A percentile compares a stretch with the other conserved stretches of the same genome.
Conservation (phyloP, 805 yeast genomes). For the Candida coquimbonensis region DNA sequence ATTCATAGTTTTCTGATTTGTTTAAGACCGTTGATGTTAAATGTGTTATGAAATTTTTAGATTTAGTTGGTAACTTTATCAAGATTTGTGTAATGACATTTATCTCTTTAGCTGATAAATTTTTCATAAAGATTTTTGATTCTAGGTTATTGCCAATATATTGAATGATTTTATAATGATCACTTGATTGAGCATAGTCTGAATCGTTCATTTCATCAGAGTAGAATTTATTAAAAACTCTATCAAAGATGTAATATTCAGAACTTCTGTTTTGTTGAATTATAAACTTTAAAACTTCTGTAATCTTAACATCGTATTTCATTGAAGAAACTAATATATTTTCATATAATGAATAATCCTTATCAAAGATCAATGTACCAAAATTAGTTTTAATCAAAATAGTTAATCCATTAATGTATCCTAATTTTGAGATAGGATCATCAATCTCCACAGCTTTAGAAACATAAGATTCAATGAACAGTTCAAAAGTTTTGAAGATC, state of each 20-base stretch:
- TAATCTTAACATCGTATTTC: constrained; percentile 6
- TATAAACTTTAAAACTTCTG: constrained; percentile 14
- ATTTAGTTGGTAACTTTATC: not conserved
- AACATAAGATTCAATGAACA: constrained; percentile 6
- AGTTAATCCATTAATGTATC: constrained; percentile 12
- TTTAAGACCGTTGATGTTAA: not conserved
- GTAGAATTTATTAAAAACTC: constrained; percentile 1
- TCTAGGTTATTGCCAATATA: constrained; percentile 20
- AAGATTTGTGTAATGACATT: not conserved
- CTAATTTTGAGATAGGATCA: constrained; percentile 3
- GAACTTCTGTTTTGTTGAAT: constrained; percentile 10
- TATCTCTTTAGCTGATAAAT: constrained; percentile 1
- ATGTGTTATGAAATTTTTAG: not conserved
- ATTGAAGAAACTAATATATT: constrained; percentile 4
- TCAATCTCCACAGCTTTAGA: not conserved
- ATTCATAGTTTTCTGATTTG: not conserved
- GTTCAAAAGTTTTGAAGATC: not conserved
- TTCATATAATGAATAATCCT: constrained; percentile 9
- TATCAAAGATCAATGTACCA: constrained; percentile 7
- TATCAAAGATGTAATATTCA: constrained; percentile 13
- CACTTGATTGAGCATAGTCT: not conserved
- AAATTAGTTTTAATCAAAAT: constrained; percentile 14
- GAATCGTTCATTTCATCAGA: not conserved
- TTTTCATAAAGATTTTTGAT: constrained; percentile 14
- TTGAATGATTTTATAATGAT: constrained; percentile 1